Conservation (phyloP, 768 basidiomycete genomes). For the Cubamyces sp. region DNA sequence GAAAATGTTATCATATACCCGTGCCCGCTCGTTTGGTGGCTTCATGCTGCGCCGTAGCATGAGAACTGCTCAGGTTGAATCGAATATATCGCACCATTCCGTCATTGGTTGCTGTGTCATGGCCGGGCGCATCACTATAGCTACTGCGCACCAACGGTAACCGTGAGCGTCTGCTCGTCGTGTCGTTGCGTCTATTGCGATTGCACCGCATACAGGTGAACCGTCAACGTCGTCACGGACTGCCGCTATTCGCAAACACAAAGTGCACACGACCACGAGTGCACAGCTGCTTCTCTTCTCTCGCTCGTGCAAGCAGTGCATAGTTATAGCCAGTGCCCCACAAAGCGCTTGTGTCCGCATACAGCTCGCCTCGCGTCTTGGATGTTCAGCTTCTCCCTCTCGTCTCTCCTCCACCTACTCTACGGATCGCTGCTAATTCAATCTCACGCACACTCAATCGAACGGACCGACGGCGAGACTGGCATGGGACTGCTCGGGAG, state of each 20-base stretch:
- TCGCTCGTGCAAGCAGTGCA: neutral
- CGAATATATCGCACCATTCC: neutral
- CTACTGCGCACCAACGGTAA: too few relatives aligned
- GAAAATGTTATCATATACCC: constrained; percentile 11
- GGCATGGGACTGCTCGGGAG: constrained; percentile 10
- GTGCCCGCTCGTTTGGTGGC: neutral
- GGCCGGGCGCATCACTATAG: neutral
- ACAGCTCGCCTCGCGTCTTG: neutral
- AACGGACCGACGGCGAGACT: neutral
- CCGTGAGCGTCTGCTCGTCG: too few relatives aligned
- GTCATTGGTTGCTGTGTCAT: neutral
- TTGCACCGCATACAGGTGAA: neutral
- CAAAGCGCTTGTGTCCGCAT: neutral
- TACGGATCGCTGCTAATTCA: constrained; percentile 21
- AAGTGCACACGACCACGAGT: neutral
- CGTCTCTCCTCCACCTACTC: constrained; percentile 17
- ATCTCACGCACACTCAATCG: constrained; percentile 9
- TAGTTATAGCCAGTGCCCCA: neutral
- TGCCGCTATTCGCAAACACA: neutral
- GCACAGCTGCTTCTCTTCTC: neutral
- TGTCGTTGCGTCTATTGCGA: neutral
- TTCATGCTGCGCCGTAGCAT: too few relatives aligned
- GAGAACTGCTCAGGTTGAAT: too few relatives aligned
- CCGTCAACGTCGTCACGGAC: neutral
- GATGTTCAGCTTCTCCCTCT: constrained; percentile 14